Conservation (phyloP, 495 filamentous ascomycete species). For the Xylaria venustula region DNA sequence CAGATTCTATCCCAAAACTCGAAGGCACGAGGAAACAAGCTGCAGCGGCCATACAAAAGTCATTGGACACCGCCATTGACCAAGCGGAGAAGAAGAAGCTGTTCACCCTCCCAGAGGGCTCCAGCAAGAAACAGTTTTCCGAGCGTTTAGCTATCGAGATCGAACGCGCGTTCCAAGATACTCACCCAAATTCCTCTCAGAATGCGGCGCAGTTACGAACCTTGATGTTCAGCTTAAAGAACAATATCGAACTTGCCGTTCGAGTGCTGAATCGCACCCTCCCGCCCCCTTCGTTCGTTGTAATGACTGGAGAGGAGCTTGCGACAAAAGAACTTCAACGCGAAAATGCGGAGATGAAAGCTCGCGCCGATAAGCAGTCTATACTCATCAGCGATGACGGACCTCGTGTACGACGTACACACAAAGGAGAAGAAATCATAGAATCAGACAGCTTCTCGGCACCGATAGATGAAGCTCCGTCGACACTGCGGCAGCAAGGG, state of each 20-base stretch:
- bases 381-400: conserved; percentile 80
- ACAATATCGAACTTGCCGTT: conserved; percentile 74
- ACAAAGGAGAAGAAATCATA: conserved; percentile 92
- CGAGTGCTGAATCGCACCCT: conserved; percentile 70
- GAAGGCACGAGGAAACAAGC: conserved; percentile 41
- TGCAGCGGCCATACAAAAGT: conserved; percentile 44
- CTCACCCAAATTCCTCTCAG: conserved; percentile 38
- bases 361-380: conserved; percentile 76
- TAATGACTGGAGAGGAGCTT: conserved; percentile 86
- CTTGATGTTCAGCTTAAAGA: conserved; percentile 79
- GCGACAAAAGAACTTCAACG: conserved; percentile 85
- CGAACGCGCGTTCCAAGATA: conserved; percentile 58
- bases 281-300: conserved; percentile 67
- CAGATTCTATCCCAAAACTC: conserved; percentile 39
- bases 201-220: conserved; percentile 50
- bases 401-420: conserved; percentile 83
- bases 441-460: conserved; percentile 55
- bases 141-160: conserved; percentile 62
- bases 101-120: conserved; percentile 33
- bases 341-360: conserved; percentile 69
- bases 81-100: conserved; percentile 43
- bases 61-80: conserved; percentile 38
- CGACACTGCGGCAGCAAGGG: conserved; percentile 39
- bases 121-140: conserved; percentile 35
- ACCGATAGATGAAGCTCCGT: conserved; percentile 37